Conservation (phyloP, 2,329 filamentous ascomycete genomes). For the Penicillium brasilianum region DNA sequence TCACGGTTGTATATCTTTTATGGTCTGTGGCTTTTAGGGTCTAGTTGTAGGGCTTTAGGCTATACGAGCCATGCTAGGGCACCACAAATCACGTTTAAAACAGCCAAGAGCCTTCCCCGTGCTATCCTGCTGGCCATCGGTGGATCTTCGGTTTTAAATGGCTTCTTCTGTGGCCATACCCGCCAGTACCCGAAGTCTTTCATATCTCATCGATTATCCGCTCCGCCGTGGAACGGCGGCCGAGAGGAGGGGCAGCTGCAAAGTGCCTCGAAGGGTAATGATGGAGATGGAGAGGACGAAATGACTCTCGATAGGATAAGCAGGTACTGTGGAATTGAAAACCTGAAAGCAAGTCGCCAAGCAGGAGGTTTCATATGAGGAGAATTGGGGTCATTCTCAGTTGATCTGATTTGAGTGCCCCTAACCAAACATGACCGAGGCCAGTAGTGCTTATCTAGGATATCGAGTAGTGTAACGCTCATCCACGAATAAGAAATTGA, state of each 20-base stretch:
- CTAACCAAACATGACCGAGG: not conserved
- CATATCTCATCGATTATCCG: not conserved
- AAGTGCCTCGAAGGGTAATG: not conserved
- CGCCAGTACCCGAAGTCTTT: constrained; percentile 15
- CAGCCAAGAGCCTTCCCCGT: not conserved
- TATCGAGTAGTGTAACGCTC: not conserved
- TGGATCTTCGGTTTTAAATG: not conserved
- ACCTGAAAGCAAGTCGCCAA: not conserved
- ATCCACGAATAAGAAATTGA: not conserved
- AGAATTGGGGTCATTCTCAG: not conserved
- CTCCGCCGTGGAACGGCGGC: not conserved
- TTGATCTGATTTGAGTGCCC: not conserved
- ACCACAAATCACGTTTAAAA: not conserved
- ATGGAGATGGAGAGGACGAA: not conserved
- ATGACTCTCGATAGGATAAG: not conserved
- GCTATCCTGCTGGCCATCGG: not conserved
- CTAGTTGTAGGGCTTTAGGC: not conserved
- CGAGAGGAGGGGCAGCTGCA: not conserved
- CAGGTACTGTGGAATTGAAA: not conserved
- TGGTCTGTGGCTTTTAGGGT: not conserved
- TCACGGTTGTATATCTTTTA: not conserved
- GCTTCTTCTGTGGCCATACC: constrained; percentile 4
- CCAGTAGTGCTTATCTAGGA: not conserved
- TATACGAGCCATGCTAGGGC: not conserved
- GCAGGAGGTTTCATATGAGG: not conserved